Evolutionary conservation across 148 eudicot species (phyloP), one percentile per base, ranked within the genome.

Genomic region (Bassia scoparia): DNA sequence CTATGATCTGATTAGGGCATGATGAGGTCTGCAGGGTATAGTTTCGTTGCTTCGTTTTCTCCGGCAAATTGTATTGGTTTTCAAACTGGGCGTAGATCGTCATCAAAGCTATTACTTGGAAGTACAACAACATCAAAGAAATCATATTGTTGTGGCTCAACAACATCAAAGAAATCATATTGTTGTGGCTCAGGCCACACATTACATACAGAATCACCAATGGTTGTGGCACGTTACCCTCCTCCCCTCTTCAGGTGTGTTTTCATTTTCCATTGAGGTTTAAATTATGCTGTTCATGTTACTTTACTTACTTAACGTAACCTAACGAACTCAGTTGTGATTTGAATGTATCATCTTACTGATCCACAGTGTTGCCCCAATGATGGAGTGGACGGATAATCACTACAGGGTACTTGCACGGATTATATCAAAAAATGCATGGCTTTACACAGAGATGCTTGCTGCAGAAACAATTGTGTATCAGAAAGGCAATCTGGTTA

Each of bases 311-410:
- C 15, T 61, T 35, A 70, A 60, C 46, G 30, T 60, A 38, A 48
- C 65, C n/a, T n/a, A n/a, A n/a, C n/a, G n/a, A n/a, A n/a, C 44
- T 12, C 33, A 33, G 4, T 53, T 49, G 52, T 17, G 17, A 18
- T 2, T 0, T 50, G 74, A 14, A 63, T 46, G 44, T 43, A 34
- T 29, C 12, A 17, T 61, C 23, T 37, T 74, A 11, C 38, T 70
- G 41, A 54, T 61, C 73, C 26, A 17, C 81, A 95, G 99, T 86
- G 79, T 95, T 79, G 99, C 99, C 70, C 99, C 99, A 48, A 95
- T 95, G 99, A 95, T 95, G 99, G 99, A 95, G 12, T 95, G 92
- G 93, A 95, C 99, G 7, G 94, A 91, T 78, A 88, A 83, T 83
- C 96, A 91, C 82, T 95, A 82, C 68, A 88, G 99, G 78, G 84